A percentile compares a stretch with the other conserved stretches of the same genome.
phyloP scores from a whole-genome alignment of 371 early-diverging fungal genomes.

The Mortierella sp. region DNA sequence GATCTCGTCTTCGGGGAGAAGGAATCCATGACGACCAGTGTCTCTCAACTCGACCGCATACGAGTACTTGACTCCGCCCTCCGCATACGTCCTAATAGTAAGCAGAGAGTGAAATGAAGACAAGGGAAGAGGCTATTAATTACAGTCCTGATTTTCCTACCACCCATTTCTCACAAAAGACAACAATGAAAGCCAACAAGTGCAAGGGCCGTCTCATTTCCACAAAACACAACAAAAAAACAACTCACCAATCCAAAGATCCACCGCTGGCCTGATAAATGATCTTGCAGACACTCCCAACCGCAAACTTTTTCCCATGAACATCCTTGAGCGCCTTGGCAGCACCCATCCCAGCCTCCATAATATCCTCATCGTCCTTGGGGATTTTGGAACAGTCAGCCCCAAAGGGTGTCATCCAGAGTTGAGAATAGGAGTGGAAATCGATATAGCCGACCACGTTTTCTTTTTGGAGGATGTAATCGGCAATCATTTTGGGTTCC shows the following conservation, averaged over 20 bases:
- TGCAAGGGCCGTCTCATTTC: background rate
- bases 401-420: slow-evolving; percentile 66
- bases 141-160: background rate
- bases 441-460: slow-evolving; percentile 64
- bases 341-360: slow-evolving; percentile 58
- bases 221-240: too few species aligned
- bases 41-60: slow-evolving; percentile 73
- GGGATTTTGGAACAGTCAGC: slow-evolving; percentile 54
- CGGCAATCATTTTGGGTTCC: slow-evolving; percentile 62
- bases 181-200: background rate
- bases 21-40: slow-evolving; percentile 65
- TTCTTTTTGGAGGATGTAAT: slow-evolving; percentile 58
- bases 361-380: slow-evolving; percentile 58
- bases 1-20: slow-evolving; percentile 66
- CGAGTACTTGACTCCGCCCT: slow-evolving; percentile 64
- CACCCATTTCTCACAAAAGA: background rate
- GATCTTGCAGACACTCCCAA: slow-evolving; percentile 68
- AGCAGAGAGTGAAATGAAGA: background rate
- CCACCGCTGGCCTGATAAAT: slow-evolving; percentile 65
- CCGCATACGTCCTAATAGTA: slow-evolving; percentile 55
- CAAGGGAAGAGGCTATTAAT: background rate
- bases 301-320: slow-evolving; percentile 66
- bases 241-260: slow-evolving; percentile 56
- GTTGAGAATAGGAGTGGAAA: slow-evolving; percentile 70
- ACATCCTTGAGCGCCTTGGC: slow-evolving; percentile 63